Evolutionary conservation across 768 basidiomycete species (phyloP).

Genomic region (Dioszegia hungarica): DNA sequence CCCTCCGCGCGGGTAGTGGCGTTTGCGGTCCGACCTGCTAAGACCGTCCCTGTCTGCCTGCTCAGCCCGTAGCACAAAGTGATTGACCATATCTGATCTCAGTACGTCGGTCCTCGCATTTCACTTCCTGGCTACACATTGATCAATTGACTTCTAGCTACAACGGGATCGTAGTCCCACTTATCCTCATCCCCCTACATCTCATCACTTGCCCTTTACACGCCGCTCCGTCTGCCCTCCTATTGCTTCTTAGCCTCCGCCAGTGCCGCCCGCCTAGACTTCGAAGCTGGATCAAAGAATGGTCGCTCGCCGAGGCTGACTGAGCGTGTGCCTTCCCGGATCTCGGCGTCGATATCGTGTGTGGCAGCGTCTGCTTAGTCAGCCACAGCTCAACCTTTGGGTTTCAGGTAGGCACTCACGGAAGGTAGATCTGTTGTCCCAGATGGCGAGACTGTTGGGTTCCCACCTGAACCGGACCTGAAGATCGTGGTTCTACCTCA

Average conservation of each 20-base stretch:
- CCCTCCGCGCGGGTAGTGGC: too few species aligned
- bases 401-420: constrained; percentile 5
- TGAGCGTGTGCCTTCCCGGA: constrained; percentile 54
- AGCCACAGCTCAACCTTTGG: background rate
- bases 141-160: background rate
- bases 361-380: constrained; percentile 22
- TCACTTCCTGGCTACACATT: background rate
- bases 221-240: too few species aligned
- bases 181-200: too few species aligned
- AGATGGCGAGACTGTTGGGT: constrained; percentile 58
- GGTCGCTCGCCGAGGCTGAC: constrained; percentile 58
- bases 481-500: constrained; percentile 58
- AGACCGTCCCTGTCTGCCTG: too few species aligned
- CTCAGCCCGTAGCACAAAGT: too few species aligned
- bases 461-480: constrained; percentile 55
- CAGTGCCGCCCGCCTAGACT: constrained; percentile 21
- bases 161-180: background rate
- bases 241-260: background rate
- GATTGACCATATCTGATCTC: too few species aligned
- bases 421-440: constrained; percentile 58
- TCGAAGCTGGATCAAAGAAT: constrained; percentile 51
- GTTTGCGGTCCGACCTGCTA: too few species aligned
- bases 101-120: background rate
- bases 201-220: too few species aligned
- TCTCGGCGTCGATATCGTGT: constrained; percentile 19